phyloP scores from a whole-genome alignment of 257 asterid genomes.

The Fraxinus pennsylvanica region DNA sequence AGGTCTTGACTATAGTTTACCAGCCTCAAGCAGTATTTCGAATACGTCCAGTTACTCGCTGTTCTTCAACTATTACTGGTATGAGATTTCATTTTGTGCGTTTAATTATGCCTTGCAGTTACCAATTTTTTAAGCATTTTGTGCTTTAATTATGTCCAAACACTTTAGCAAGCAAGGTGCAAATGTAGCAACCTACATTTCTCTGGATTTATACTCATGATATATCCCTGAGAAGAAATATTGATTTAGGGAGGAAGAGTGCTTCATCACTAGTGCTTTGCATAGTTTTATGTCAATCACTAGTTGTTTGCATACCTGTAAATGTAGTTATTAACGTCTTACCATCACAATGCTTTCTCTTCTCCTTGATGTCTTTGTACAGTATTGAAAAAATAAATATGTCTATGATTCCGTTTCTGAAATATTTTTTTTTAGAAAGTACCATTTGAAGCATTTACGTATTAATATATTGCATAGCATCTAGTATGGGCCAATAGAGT shows the following conservation, averaged over 20 bases:
- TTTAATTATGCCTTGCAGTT: not conserved
- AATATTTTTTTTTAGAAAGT: too few species aligned
- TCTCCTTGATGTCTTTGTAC: not conserved
- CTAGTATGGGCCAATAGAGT: not conserved
- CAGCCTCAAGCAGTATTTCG: conserved; percentile 98
- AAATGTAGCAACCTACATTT: not conserved
- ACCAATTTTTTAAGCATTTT: not conserved
- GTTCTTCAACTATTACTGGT: conserved; percentile 97
- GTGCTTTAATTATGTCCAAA: conserved; percentile 3
- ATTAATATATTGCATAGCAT: not conserved
- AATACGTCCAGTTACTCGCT: conserved; percentile 91
- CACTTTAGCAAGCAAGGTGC: not conserved
- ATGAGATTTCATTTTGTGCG: conserved; percentile 13
- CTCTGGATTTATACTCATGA: not conserved
- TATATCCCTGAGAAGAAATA: not conserved
- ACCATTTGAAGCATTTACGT: not conserved
- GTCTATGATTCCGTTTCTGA: not conserved
- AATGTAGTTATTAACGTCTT: not conserved
- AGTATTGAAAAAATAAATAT: not conserved
- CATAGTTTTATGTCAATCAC: not conserved
- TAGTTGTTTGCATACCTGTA: not conserved
- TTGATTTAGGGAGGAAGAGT: not conserved
- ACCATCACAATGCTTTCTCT: not conserved
- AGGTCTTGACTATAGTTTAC: conserved; percentile 75
- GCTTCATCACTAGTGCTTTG: not conserved